A percentile compares a stretch with the other conserved stretches of the same genome.
These are phyloP conservation scores for Verticillium klebahnii DNA, from an alignment of 2,329 filamentous ascomycete genomes.

Conservation along the genomic window DNA sequence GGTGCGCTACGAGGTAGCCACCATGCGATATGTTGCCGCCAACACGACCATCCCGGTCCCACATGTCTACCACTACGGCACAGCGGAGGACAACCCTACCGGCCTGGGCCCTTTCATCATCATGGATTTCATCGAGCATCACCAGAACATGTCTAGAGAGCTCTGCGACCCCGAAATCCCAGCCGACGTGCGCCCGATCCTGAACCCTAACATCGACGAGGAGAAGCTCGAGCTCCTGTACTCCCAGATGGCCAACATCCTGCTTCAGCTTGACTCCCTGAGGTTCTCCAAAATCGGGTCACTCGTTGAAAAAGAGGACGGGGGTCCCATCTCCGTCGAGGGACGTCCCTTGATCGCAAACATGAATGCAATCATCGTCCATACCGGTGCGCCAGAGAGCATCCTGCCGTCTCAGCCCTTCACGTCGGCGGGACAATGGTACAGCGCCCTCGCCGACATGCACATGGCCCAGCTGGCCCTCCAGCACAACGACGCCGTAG, in stretches of 20 bases:
- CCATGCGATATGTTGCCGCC: conserved; percentile 5
- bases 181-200: background rate
- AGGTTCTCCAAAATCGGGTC: conserved; percentile 34
- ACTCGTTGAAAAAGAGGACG: conserved; percentile 19
- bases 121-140: conserved; percentile 18
- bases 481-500: conserved; percentile 29
- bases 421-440: conserved; percentile 28
- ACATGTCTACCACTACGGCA: conserved; percentile 6
- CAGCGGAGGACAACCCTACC: conserved; percentile 9
- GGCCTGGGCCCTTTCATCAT: conserved; percentile 22
- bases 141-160: background rate
- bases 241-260: conserved; percentile 28
- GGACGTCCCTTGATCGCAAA: conserved; percentile 33
- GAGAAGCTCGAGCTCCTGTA: conserved; percentile 24
- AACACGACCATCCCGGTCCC: conserved; percentile 8
- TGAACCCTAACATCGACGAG: conserved; percentile 19
- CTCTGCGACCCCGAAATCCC: too few species aligned
- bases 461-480: conserved; percentile 28
- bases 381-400: background rate
- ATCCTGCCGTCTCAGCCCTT: conserved; percentile 19
- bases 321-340: conserved; percentile 18
- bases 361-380: conserved; percentile 30
- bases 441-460: conserved; percentile 28
- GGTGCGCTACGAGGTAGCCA: conserved; percentile 9
- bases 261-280: conserved; percentile 30